Base-by-base conservation (phyloP, 2,329 filamentous ascomycete species). In the Westerdykella ornata region DNA sequence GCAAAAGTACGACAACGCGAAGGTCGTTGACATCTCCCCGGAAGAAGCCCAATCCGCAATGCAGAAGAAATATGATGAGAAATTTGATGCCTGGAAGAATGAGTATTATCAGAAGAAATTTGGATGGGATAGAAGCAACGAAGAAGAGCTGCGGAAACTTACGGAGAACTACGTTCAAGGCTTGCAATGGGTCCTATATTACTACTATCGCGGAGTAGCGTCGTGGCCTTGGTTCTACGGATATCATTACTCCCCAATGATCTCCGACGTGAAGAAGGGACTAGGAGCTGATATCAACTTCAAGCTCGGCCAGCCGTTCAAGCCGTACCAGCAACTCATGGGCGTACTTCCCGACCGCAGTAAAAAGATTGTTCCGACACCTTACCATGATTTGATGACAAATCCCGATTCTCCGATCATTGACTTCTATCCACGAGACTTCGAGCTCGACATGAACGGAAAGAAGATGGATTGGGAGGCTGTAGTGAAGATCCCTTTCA, bases 381-480 rank as follows among this genome's bases (percentile, higher is more conserved):
- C 88, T 3, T 97, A 94, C 66, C 87, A 92, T 67, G 81, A 87
- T 18, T 74, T 98, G 37, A 98, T 98, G 92, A 96, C 88, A 1
- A 85, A 85, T 41, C 76, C 84, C 2, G 78, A 85, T 13, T 97
- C 90, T 13, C 88, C 92, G 2, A 98, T 98, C 63, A 85, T 95
- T 58, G 92, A 98, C 62, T 98, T 98, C 64, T 98, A 98, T 58
- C 92, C 92, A 2, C 80, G 90, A 54, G 92, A 98, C 56, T 98
- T 98, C 58, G 88, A 94, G 51, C 75, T 98, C 31, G 94, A 98
- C 63, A 97, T 98, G 92, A 97, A 98, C 56, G 94, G 92, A 45
- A 98, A 98, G 73, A 98, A 95, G 71, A 94, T 95, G 85, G 94
- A 98, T 49, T 98, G 92, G 92, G 92, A 98, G 63, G 92, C 92